Evolutionary conservation across 169 alveolate species (phyloP).

Genomic region (Eimeria tenella): DNA sequence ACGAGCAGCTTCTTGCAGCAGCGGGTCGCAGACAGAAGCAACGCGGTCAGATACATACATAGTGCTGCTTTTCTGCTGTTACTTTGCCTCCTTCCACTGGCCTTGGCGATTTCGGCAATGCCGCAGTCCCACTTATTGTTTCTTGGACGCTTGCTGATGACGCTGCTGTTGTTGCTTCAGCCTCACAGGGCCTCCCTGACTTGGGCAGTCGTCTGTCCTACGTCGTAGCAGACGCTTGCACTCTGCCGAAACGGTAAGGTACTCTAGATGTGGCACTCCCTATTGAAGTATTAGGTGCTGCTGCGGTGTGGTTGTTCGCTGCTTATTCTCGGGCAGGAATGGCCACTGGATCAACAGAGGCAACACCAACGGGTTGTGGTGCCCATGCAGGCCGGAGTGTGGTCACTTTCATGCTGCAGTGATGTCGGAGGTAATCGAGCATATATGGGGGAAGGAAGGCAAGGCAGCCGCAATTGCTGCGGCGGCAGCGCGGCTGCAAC

Average conservation of each 20-base stretch:
- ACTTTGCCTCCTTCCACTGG: not conserved
- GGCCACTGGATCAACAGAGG: not conserved
- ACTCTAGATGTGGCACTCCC: not conserved
- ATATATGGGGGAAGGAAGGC: slow-evolving; percentile 1
- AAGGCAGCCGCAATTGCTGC: slow-evolving; percentile 33
- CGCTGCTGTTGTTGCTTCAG: slow-evolving; percentile 28
- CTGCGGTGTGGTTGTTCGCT: slow-evolving; percentile 9
- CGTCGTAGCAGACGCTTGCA: slow-evolving; percentile 23
- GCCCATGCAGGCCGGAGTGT: slow-evolving; percentile 1
- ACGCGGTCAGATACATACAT: not conserved
- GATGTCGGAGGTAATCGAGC: slow-evolving; percentile 52
- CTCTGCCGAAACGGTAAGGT: slow-evolving; percentile 11
- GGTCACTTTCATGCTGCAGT: slow-evolving; percentile 55
- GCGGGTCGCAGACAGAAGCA: slow-evolving; percentile 15
- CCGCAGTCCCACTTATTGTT: not conserved
- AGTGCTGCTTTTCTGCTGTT: not conserved
- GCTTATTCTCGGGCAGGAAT: not conserved
- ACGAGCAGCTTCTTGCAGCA: slow-evolving; percentile 12
- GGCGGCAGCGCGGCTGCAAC: slow-evolving; percentile 58
- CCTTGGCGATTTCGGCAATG: not conserved
- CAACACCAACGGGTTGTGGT: slow-evolving; percentile 21
- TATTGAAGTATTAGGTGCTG: not conserved
- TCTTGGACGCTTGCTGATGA: not conserved
- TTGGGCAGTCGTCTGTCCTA: slow-evolving; percentile 15
- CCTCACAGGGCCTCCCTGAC: slow-evolving; percentile 36